phyloP scores from a whole-genome alignment of 2,329 filamentous ascomycete species.

The Nigrospora sphaerica region DNA sequence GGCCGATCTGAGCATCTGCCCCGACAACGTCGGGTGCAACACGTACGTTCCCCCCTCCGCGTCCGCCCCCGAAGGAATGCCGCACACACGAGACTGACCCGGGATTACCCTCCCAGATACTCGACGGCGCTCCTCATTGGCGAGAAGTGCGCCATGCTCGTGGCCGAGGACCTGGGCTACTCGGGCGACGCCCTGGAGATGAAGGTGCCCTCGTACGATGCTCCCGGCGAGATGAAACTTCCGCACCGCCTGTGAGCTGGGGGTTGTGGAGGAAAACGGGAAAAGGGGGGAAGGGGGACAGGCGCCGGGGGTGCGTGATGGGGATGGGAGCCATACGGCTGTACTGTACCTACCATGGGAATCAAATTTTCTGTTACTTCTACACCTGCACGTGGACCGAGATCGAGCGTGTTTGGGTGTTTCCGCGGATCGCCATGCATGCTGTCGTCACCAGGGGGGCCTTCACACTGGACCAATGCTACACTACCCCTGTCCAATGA shows the following conservation, averaged over 20 bases:
- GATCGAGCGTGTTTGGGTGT: too few relatives aligned
- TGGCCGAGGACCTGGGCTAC: constrained; percentile 69
- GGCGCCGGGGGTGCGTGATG: too few relatives aligned
- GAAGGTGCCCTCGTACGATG: constrained; percentile 62
- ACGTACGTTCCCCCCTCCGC: constrained; percentile 37
- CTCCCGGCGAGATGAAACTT: constrained; percentile 39
- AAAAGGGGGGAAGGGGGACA: too few relatives aligned
- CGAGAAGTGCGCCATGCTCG: constrained; percentile 65
- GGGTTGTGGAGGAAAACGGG: too few relatives aligned
- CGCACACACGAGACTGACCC: neutral
- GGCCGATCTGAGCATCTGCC: constrained; percentile 68
- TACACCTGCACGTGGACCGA: too few relatives aligned
- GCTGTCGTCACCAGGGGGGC: too few relatives aligned
- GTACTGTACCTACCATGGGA: too few relatives aligned
- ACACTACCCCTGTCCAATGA: too few relatives aligned
- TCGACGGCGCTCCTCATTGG: constrained; percentile 68
- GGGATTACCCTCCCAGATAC: constrained; percentile 37
- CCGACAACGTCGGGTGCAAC: constrained; percentile 70
- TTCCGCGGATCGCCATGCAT: too few relatives aligned
- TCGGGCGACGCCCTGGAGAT: constrained; percentile 67
- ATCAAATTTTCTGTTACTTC: too few relatives aligned
- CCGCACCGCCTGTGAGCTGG: constrained; percentile 29
- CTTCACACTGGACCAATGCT: too few relatives aligned
- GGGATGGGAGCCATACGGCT: too few relatives aligned
- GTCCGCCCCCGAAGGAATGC: neutral